These are phyloP conservation scores for Hemisphaericaspora lyxosophila DNA, from an alignment of 1,139 yeast species.

Conservation along the genomic window DNA sequence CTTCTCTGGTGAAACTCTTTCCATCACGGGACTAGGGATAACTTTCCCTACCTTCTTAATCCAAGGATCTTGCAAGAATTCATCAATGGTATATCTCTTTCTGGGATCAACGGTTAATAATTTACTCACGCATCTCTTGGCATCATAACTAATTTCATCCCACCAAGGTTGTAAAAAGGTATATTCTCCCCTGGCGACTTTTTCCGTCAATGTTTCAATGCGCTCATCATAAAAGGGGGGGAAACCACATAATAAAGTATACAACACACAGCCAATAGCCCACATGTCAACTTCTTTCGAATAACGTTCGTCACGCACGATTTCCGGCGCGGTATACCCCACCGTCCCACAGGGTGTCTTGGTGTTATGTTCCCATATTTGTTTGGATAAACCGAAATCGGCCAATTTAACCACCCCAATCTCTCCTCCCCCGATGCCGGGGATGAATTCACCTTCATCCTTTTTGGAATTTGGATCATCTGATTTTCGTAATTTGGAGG, in stretches of 20 bases:
- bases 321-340: slow-evolving; percentile 65
- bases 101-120: slow-evolving; percentile 82
- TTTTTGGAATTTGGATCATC: slow-evolving; percentile 49
- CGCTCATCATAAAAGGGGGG: slow-evolving; percentile 64
- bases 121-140: slow-evolving; percentile 66
- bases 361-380: slow-evolving; percentile 57
- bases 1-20: slow-evolving; percentile 6
- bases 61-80: slow-evolving; percentile 88
- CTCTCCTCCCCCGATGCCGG: slow-evolving; percentile 52
- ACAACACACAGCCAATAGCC: slow-evolving; percentile 64
- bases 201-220: slow-evolving; percentile 54
- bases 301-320: slow-evolving; percentile 56
- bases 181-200: slow-evolving; percentile 59
- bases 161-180: slow-evolving; percentile 63
- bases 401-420: slow-evolving; percentile 55
- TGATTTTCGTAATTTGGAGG: slow-evolving; percentile 39
- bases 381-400: slow-evolving; percentile 59
- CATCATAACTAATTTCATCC: slow-evolving; percentile 57
- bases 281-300: slow-evolving; percentile 65
- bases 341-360: slow-evolving; percentile 67
- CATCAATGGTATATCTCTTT: slow-evolving; percentile 72
- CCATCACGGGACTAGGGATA: slow-evolving; percentile 5
- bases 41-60: slow-evolving; percentile 32
- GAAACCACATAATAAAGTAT: slow-evolving; percentile 60
- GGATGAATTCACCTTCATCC: slow-evolving; percentile 53